Conservation (phyloP, 257 asterid species). For the Agastache rugosa region DNA sequence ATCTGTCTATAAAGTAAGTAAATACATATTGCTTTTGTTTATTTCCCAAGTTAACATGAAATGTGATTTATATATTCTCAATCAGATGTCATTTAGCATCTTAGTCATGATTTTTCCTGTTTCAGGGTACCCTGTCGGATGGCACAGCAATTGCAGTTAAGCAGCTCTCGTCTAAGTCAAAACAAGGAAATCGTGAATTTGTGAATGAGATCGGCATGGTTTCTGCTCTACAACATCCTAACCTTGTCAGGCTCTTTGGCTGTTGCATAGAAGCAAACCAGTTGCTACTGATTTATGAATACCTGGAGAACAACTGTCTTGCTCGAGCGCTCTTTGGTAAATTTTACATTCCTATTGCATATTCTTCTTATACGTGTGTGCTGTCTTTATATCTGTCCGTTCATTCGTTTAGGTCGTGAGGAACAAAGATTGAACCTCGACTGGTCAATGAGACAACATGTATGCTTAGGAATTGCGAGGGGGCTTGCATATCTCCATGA, state of each 20-base stretch:
- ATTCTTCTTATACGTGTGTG: background rate
- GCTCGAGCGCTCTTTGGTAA: slow-evolving; percentile 64
- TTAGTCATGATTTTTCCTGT: background rate
- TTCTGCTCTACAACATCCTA: slow-evolving; percentile 68
- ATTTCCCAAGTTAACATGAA: background rate
- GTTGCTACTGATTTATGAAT: slow-evolving; percentile 66
- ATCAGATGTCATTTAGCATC: no score
- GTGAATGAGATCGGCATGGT: slow-evolving; percentile 70
- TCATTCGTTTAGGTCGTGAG: background rate
- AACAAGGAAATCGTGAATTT: slow-evolving; percentile 73
- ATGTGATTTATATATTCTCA: no score
- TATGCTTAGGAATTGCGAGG: slow-evolving; percentile 64
- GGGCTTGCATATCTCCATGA: slow-evolving; percentile 72
- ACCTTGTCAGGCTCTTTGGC: slow-evolving; percentile 68
- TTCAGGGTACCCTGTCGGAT: slow-evolving; percentile 62
- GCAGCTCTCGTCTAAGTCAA: slow-evolving; percentile 65
- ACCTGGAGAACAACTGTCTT: slow-evolving; percentile 71
- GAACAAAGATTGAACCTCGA: background rate
- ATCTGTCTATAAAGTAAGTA: slow-evolving; percentile 64
- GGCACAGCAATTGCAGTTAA: slow-evolving; percentile 69
- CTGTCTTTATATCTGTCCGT: background rate
- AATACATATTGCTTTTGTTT: background rate
- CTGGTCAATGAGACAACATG: slow-evolving; percentile 55
- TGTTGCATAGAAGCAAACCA: slow-evolving; percentile 74
- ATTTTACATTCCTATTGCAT: background rate